Evolutionary conservation across 805 yeast species (phyloP).

Genomic region (Candida quercuum): DNA sequence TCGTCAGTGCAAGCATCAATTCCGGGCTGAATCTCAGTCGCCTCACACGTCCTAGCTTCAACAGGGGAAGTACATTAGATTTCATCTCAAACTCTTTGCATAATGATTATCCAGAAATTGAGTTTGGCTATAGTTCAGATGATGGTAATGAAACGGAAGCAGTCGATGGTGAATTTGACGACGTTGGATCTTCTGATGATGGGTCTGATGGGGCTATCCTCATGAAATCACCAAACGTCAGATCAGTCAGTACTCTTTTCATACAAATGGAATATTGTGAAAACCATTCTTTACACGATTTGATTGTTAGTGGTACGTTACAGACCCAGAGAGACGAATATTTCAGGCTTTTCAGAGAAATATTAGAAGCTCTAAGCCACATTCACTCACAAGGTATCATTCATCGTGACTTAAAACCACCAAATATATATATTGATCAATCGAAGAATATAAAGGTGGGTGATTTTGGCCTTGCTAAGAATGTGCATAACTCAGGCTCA

Average conservation of each 20-base stretch:
- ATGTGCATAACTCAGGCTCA: constrained; percentile 50
- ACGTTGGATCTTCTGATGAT: constrained; percentile 21
- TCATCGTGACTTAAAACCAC: constrained; percentile 92
- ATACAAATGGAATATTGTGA: constrained; percentile 99
- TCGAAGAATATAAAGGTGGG: constrained; percentile 88
- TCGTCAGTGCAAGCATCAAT: background rate
- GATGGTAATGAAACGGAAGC: constrained; percentile 16
- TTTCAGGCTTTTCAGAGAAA: constrained; percentile 85
- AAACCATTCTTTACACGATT: constrained; percentile 79
- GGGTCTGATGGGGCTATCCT: constrained; percentile 17
- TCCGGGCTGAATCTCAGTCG: background rate
- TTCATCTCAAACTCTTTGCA: constrained; percentile 61
- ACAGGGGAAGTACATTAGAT: constrained; percentile 43
- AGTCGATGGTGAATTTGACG: constrained; percentile 18
- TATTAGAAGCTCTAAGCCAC: constrained; percentile 83
- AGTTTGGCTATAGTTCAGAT: constrained; percentile 36
- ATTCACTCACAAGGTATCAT: constrained; percentile 93
- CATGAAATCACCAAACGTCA: constrained; percentile 15
- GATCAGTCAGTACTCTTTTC: constrained; percentile 62
- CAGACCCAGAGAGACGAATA: constrained; percentile 70
- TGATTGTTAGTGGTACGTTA: constrained; percentile 71
- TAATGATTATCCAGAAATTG: constrained; percentile 47
- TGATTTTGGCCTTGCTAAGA: constrained; percentile 95
- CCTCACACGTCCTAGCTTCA: constrained; percentile 25
- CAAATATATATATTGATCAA: constrained; percentile 91